Base-by-base conservation (phyloP, 1,139 yeast species). In the Yamadazyma pseudoaaseri region DNA sequence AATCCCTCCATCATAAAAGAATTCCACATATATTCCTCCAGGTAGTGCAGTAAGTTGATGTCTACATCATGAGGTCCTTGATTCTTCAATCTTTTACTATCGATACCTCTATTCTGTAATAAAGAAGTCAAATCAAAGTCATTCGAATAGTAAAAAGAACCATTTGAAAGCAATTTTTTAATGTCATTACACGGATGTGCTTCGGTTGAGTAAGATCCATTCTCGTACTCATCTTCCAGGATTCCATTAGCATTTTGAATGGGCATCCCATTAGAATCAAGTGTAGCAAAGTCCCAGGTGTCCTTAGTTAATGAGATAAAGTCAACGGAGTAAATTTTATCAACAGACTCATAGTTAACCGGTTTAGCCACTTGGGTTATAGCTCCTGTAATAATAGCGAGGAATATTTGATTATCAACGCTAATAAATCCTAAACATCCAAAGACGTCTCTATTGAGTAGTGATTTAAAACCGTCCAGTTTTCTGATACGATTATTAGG, bases 11-110 rank as follows among this genome's bases (percentile, higher is more conserved):
- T 81, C 80, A 94, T 77, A 56, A 86, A 92, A 5, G 84, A 75
- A 56, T 94, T 94, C 99, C 99, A 94, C 97, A 92, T 89, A 53
- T 85, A 92, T 46, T 90, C 92, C 38, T 79, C 79, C 52, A 83
- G 90, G 44, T 74, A 81, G 39, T 77, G 74, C 43, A 79, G 82
- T 13, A 46, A 36, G 32, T 55, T 53, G 27, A 52, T 33, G 45
- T 42, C 39, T 26, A 39, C 34, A 31, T 22, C 39, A 10, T 14
- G 14, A 8, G 9, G 22, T n/a, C 13, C 5, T 11, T 25, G 14
- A 15, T 25, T 13, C n/a, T 6, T n/a, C 9, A 30, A 25, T 6
- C 30, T 15, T 6, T 5, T 35, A 55, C 23, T 54, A 48, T 42
- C 60, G 7, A 81, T 60, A 2, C 90, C 90, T 49, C 94, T 62